Conservation (phyloP, 768 basidiomycete genomes). For the Pholiota microspora region DNA sequence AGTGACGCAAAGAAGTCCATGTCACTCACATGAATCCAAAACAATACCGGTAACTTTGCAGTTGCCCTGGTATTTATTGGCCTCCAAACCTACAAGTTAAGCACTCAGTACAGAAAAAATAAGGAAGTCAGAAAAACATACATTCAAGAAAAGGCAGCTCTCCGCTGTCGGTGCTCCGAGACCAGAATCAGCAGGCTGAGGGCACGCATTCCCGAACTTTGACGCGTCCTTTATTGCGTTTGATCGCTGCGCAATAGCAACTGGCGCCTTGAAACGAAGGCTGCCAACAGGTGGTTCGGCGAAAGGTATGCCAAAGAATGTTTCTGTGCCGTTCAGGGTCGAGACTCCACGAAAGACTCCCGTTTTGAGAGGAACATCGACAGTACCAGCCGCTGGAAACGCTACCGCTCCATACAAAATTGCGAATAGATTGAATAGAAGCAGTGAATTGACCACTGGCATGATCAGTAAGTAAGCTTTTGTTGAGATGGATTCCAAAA, state of each 20-base stretch:
- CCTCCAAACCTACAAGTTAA: slow-evolving; percentile 34
- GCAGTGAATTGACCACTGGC: neutral
- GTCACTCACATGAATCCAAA: slow-evolving; percentile 34
- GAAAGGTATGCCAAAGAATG: slow-evolving; percentile 63
- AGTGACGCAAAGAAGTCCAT: neutral
- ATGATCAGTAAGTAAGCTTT: neutral
- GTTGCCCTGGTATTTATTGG: slow-evolving; percentile 24
- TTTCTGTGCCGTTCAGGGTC: slow-evolving; percentile 43
- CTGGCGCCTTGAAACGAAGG: slow-evolving; percentile 58
- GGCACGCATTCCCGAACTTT: slow-evolving; percentile 54
- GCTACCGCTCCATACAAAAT: slow-evolving; percentile 5
- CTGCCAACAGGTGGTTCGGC: slow-evolving; percentile 54
- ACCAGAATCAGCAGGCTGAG: slow-evolving; percentile 35
- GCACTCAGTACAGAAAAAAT: neutral
- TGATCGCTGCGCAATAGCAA: slow-evolving; percentile 33
- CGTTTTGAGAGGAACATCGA: slow-evolving; percentile 37
- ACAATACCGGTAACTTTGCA: slow-evolving; percentile 35
- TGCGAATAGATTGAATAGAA: slow-evolving; percentile 5
- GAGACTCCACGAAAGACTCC: slow-evolving; percentile 48
- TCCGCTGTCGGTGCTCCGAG: slow-evolving; percentile 47
- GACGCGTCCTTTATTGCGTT: slow-evolving; percentile 38
- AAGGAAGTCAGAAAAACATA: slow-evolving; percentile 15
- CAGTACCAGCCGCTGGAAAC: slow-evolving; percentile 15
- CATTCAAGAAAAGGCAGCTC: slow-evolving; percentile 58
- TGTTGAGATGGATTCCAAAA: neutral